phyloP scores from a whole-genome alignment of 768 basidiomycete species.

The Calvatia gigantea region DNA sequence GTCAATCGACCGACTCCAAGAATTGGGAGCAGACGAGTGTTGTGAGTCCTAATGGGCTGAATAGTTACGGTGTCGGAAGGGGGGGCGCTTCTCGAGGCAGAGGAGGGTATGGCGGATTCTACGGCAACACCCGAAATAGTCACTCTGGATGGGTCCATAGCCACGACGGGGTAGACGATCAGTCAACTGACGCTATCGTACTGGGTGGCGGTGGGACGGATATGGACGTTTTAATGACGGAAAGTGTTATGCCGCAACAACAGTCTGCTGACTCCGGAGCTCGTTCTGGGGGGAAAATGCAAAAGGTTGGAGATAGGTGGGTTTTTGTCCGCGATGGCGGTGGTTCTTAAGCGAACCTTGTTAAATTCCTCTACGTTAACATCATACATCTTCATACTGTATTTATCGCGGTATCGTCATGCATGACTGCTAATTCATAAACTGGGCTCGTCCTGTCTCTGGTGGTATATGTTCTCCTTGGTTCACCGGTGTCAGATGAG shows the following conservation, averaged over 20 bases:
- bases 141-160: constrained; percentile 28
- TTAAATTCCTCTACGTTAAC: constrained; percentile 16
- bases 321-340: constrained; percentile 52
- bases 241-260: constrained; percentile 11
- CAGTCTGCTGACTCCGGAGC: constrained; percentile 8
- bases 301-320: constrained; percentile 71
- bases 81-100: constrained; percentile 24
- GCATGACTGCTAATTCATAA: constrained; percentile 46
- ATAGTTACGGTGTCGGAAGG: constrained; percentile 16
- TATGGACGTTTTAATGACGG: constrained; percentile 11
- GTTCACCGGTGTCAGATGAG: constrained; percentile 27
- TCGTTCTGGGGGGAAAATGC: constrained; percentile 50
- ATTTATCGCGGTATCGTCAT: constrained; percentile 34
- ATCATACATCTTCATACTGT: constrained; percentile 30
- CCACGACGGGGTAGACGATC: constrained; percentile 26
- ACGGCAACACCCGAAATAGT: constrained; percentile 48
- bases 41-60: constrained; percentile 9
- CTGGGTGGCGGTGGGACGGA: constrained; percentile 45
- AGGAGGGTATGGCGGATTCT: constrained; percentile 38
- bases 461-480: constrained; percentile 38
- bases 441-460: constrained; percentile 24
- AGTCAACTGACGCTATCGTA: constrained; percentile 55
- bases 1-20: background rate
- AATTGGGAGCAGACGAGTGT: constrained; percentile 16
- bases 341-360: constrained; percentile 21